phyloP scores from a whole-genome alignment of 129 eudicot species.

The Daucus carota region DNA sequence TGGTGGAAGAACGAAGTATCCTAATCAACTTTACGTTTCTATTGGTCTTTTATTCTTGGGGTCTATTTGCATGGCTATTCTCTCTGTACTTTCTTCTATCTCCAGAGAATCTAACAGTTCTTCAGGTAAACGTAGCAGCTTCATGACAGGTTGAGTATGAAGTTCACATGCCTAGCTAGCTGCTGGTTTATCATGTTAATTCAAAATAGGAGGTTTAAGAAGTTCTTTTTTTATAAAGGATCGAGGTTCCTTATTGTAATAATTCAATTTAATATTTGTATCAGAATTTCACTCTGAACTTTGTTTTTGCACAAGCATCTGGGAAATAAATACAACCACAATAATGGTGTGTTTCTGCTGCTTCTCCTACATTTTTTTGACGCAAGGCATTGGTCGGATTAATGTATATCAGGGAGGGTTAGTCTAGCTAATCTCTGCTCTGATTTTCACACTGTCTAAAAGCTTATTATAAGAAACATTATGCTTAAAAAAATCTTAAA shows the following conservation, averaged over 20 bases:
- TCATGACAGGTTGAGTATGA: background rate
- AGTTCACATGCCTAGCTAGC: background rate
- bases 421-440: no score
- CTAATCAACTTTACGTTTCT: conserved; percentile 25
- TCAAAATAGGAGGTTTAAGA: background rate
- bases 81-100: conserved; percentile 24
- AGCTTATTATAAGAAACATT: no score
- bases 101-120: no score
- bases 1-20: conserved; percentile 11
- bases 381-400: no score
- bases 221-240: background rate
- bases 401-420: no score
- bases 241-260: no score
- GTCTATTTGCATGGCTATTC: conserved; percentile 32
- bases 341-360: no score
- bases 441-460: no score
- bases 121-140: background rate
- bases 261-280: no score
- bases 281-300: no score
- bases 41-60: conserved; percentile 29
- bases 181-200: background rate
- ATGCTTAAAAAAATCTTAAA: no score
- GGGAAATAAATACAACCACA: background rate
- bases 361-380: background rate
- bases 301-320: background rate